A percentile compares a stretch with the other conserved stretches of the same genome.
Conservation (phyloP, 1,139 yeast genomes). For the Lodderomyces theae region DNA sequence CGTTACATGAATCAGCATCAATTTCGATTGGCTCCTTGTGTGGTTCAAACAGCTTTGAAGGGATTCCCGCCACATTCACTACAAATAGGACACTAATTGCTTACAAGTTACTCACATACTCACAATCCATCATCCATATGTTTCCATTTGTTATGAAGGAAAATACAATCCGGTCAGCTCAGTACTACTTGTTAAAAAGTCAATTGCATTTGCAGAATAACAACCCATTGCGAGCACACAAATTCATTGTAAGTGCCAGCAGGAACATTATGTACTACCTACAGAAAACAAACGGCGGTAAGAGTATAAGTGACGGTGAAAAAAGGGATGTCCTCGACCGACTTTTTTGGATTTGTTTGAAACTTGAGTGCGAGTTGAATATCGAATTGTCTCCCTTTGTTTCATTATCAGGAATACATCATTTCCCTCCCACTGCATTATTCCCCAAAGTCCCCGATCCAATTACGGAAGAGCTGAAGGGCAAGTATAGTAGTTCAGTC, state of each 20-base stretch:
- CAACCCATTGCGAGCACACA: conserved; percentile 40
- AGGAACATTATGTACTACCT: conserved; percentile 35
- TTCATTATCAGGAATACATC: conserved; percentile 41
- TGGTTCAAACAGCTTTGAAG: conserved; percentile 10
- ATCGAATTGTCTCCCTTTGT: conserved; percentile 45
- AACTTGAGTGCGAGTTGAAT: conserved; percentile 45
- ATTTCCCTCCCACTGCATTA: conserved; percentile 39
- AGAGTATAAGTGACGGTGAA: not conserved
- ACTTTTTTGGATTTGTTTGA: conserved; percentile 45
- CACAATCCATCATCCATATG: conserved; percentile 21
- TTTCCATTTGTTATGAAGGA: conserved; percentile 24
- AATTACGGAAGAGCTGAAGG: conserved; percentile 17
- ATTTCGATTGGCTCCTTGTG: conserved; percentile 20
- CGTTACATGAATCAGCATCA: conserved; percentile 29
- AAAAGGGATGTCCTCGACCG: conserved; percentile 19
- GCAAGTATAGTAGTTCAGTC: conserved; percentile 28
- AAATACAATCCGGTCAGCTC: conserved; percentile 24
- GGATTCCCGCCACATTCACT: conserved; percentile 17
- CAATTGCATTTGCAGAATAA: conserved; percentile 37
- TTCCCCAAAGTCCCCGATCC: conserved; percentile 42
- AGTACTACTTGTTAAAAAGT: conserved; percentile 30
- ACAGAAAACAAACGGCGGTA: conserved; percentile 13
- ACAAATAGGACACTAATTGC: conserved; percentile 26
- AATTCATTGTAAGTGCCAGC: conserved; percentile 30
- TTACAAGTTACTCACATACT: conserved; percentile 23